A percentile compares a stretch with the other conserved stretches of the same genome.
Evolutionary conservation across 2,329 filamentous ascomycete species (phyloP).

Genomic region (Pseudocercospora crystallina): DNA sequence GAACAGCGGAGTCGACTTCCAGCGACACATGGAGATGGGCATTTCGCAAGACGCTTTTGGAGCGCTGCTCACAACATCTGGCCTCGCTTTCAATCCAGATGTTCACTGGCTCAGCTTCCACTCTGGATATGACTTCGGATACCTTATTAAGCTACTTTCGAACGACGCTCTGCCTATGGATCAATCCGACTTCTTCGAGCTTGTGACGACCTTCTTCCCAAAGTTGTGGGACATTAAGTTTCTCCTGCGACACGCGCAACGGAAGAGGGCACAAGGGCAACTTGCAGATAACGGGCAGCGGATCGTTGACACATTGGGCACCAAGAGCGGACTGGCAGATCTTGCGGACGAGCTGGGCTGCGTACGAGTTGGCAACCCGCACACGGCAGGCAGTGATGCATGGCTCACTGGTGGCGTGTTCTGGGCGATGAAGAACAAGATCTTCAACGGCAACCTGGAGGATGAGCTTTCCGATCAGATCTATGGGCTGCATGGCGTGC

Average conservation of each 20-base stretch:
- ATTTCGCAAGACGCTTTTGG: slow-evolving; percentile 91
- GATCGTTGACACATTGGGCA: slow-evolving; percentile 80
- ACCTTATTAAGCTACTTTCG: slow-evolving; percentile 89
- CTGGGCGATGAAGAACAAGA: slow-evolving; percentile 85
- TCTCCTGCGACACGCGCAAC: slow-evolving; percentile 83
- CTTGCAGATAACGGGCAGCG: slow-evolving; percentile 32
- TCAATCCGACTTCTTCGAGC: slow-evolving; percentile 82
- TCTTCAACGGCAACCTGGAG: slow-evolving; percentile 80
- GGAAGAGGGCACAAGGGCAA: slow-evolving; percentile 22
- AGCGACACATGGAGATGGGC: slow-evolving; percentile 77
- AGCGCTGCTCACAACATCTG: slow-evolving; percentile 84
- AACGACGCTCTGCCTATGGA: slow-evolving; percentile 81
- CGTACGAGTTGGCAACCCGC: slow-evolving; percentile 80
- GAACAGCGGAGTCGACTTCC: slow-evolving; percentile 90
- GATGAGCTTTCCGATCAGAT: slow-evolving; percentile 84
- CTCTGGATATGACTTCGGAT: slow-evolving; percentile 96
- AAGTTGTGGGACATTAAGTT: slow-evolving; percentile 95
- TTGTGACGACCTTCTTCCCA: slow-evolving; percentile 91
- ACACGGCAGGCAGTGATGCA: slow-evolving; percentile 92
- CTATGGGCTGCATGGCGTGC: slow-evolving; percentile 76
- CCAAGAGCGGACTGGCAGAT: slow-evolving; percentile 88
- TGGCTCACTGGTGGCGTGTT: slow-evolving; percentile 92
- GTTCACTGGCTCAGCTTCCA: slow-evolving; percentile 98
- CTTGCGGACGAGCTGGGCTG: slow-evolving; percentile 91
- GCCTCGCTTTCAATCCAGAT: slow-evolving; percentile 81